A percentile compares a stretch with the other conserved stretches of the same genome.
Conservation (phyloP, 495 filamentous ascomycete species). For the Penicillium bialowiezense region DNA sequence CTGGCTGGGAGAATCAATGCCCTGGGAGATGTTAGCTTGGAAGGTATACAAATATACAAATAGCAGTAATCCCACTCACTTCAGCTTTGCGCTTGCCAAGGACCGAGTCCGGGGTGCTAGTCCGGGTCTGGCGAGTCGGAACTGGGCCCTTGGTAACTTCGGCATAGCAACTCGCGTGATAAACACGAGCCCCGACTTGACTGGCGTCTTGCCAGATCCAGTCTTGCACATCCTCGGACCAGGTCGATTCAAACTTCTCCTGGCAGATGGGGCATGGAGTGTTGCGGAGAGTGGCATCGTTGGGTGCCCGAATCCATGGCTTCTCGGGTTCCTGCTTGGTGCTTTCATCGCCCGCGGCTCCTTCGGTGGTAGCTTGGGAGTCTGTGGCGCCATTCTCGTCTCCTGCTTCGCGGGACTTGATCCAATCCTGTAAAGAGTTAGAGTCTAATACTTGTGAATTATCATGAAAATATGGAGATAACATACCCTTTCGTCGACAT, state of each 20-base stretch:
- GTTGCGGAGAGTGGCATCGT: constrained; percentile 66
- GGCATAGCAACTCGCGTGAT: constrained; percentile 83
- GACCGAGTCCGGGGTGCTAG: constrained; percentile 61
- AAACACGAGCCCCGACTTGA: constrained; percentile 73
- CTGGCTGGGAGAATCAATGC: constrained; percentile 35
- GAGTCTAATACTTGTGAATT: neutral
- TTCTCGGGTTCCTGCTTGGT: constrained; percentile 59
- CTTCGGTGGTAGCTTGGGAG: constrained; percentile 35
- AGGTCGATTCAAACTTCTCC: constrained; percentile 84
- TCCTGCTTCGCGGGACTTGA: constrained; percentile 71
- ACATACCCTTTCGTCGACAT: constrained; percentile 84
- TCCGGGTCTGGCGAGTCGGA: constrained; percentile 39
- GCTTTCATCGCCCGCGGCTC: constrained; percentile 31
- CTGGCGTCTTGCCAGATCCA: constrained; percentile 96
- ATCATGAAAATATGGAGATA: neutral
- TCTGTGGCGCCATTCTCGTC: constrained; percentile 55
- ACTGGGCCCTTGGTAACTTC: constrained; percentile 66
- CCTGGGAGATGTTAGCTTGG: constrained; percentile 19
- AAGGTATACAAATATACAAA: no score
- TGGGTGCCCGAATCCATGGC: constrained; percentile 78
- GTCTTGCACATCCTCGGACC: constrained; percentile 88
- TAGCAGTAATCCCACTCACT: no score
- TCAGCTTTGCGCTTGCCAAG: constrained; percentile 78
- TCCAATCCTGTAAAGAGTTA: constrained; percentile 68
- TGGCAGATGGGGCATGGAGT: constrained; percentile 89